A percentile compares a stretch with the other conserved stretches of the same genome.
phyloP scores from a whole-genome alignment of 2,329 filamentous ascomycete genomes.

The Acrocalymma vagum region DNA sequence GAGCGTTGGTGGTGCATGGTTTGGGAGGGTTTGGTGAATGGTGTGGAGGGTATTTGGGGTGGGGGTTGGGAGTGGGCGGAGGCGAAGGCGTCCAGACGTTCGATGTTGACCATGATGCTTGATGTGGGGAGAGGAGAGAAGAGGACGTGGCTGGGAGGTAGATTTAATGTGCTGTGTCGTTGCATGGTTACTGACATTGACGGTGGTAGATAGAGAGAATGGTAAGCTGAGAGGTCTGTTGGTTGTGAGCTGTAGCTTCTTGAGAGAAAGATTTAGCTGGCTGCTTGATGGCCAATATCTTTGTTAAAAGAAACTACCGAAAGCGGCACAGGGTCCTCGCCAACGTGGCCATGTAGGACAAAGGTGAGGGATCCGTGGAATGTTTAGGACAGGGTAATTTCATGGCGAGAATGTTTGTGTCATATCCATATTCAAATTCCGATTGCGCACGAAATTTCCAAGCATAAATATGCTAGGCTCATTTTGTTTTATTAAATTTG shows the following conservation, averaged over 20 bases:
- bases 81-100: too few species aligned
- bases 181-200: too few species aligned
- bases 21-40: background rate
- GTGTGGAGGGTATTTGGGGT: background rate
- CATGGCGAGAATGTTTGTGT: conserved; percentile 12
- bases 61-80: background rate
- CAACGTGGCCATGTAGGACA: conserved; percentile 10
- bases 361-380: background rate
- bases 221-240: too few species aligned
- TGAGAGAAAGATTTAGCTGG: too few species aligned
- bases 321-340: background rate
- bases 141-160: too few species aligned
- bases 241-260: too few species aligned
- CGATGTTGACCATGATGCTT: too few species aligned
- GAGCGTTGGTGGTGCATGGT: background rate
- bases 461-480: background rate
- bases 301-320: background rate
- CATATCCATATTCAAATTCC: background rate
- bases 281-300: too few species aligned
- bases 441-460: background rate
- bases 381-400: conserved; percentile 9
- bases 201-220: too few species aligned
- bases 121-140: too few species aligned
- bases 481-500: conserved; percentile 3
- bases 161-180: too few species aligned